These are phyloP conservation scores for Elsinoe fawcettii DNA, from an alignment of 2,329 filamentous ascomycete species.

Conservation along the genomic window DNA sequence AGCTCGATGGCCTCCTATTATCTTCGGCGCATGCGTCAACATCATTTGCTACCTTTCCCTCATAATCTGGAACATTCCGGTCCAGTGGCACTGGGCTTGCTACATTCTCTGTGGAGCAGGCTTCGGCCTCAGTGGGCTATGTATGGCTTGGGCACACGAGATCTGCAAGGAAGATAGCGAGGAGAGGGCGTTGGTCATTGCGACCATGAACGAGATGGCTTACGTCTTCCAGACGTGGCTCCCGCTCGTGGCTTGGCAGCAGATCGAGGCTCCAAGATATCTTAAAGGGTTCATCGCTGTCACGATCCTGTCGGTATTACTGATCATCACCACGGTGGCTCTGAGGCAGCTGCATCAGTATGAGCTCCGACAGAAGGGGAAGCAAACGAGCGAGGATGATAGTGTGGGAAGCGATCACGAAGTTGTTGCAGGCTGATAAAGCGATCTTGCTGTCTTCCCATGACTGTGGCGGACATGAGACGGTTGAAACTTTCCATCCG, in stretches of 20 bases:
- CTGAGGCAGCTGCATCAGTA: constrained; percentile 39
- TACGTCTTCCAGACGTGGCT: constrained; percentile 65
- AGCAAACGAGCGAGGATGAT: background rate
- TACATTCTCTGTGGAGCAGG: constrained; percentile 48
- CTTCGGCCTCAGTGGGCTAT: constrained; percentile 42
- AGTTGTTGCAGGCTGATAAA: background rate
- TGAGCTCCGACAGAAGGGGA: background rate
- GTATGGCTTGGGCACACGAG: constrained; percentile 49
- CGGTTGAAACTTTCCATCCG: no score
- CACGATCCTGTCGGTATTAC: constrained; percentile 39
- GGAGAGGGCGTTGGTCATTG: constrained; percentile 59
- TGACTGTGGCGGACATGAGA: background rate
- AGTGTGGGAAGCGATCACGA: background rate
- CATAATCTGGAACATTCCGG: constrained; percentile 39
- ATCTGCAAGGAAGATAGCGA: constrained; percentile 53
- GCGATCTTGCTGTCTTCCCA: background rate
- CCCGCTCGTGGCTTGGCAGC: constrained; percentile 58
- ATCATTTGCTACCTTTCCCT: constrained; percentile 40
- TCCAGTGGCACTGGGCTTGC: constrained; percentile 56
- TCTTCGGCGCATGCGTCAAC: constrained; percentile 47
- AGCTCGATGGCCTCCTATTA: constrained; percentile 55
- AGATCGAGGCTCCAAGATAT: constrained; percentile 54
- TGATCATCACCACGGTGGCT: constrained; percentile 46
- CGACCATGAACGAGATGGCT: constrained; percentile 60
- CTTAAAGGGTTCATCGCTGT: constrained; percentile 54